A percentile compares a stretch with the other conserved stretches of the same genome.
Conservation (phyloP, 257 asterid species). For the Eucommia ulmoides region DNA sequence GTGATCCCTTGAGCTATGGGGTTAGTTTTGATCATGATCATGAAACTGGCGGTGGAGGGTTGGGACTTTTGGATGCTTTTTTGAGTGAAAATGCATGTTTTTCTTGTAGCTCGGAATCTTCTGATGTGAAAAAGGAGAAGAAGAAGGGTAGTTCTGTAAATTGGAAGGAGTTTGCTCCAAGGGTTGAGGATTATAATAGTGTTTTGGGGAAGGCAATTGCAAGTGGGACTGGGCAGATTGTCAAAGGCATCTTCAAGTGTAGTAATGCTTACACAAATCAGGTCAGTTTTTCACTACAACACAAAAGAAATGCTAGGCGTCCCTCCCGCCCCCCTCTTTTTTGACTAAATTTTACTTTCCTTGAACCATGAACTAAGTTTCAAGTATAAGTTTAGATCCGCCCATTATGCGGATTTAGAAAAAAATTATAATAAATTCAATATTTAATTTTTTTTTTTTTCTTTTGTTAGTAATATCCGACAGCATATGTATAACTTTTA, state of each 20-base stretch:
- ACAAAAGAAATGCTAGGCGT: no score
- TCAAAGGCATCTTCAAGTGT: conserved; percentile 60
- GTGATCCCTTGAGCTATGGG: conserved; percentile 61
- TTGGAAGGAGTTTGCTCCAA: conserved; percentile 79
- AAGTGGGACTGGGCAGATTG: conserved; percentile 72
- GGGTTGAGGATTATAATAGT: conserved; percentile 47
- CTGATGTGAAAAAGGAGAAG: conserved; percentile 13
- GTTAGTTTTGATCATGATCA: conserved; percentile 43
- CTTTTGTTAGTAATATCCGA: no score
- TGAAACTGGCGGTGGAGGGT: conserved; percentile 13
- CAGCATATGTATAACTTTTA: no score
- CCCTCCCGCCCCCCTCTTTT: no score
- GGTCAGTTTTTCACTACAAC: no score
- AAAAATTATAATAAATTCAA: no score
- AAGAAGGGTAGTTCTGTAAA: no score
- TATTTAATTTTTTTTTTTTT: no score
- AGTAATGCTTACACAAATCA: conserved; percentile 65
- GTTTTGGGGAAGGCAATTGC: conserved; percentile 76
- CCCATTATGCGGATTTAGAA: no score
- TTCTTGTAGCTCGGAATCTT: conserved; percentile 12
- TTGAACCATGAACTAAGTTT: no score
- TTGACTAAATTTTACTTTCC: no score
- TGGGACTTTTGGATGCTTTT: conserved; percentile 45
- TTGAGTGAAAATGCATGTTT: conserved; percentile 43
- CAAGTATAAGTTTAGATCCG: no score